phyloP scores from a whole-genome alignment of 768 basidiomycete species.

The Suillus discolor region DNA sequence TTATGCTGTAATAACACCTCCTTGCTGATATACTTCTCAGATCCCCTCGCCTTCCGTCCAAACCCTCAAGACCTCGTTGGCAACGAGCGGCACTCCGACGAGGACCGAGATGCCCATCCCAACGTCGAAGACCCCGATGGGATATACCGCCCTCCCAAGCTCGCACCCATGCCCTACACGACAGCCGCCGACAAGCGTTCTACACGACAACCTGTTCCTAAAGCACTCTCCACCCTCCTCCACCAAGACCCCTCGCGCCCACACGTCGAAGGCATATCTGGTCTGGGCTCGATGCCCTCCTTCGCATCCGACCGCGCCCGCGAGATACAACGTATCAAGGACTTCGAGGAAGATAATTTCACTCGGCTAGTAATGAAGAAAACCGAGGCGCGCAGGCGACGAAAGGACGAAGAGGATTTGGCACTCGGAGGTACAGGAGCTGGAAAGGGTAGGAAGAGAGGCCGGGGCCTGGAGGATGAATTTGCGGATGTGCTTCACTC shows the following conservation, averaged over 20 bases:
- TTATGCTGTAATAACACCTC: background rate
- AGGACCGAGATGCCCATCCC: constrained; percentile 15
- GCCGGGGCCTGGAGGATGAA: constrained; percentile 80
- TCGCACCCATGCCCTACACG: constrained; percentile 88
- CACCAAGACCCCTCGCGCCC: constrained; percentile 61
- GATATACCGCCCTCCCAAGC: constrained; percentile 82
- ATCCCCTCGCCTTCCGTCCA: constrained; percentile 90
- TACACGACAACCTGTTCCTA: constrained; percentile 60
- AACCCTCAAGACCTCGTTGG: constrained; percentile 77
- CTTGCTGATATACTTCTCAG: constrained; percentile 41
- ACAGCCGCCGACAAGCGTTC: constrained; percentile 51
- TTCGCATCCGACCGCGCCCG: constrained; percentile 66
- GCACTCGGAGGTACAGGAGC: constrained; percentile 76
- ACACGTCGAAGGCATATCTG: constrained; percentile 70
- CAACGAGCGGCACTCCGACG: constrained; percentile 40
- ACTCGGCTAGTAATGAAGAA: constrained; percentile 90
- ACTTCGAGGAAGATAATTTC: constrained; percentile 96
- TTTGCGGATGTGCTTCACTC: constrained; percentile 78
- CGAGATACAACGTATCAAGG: constrained; percentile 76
- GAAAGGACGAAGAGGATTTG: constrained; percentile 83
- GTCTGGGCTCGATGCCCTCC: constrained; percentile 64
- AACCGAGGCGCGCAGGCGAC: constrained; percentile 71
- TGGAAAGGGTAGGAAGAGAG: constrained; percentile 56
- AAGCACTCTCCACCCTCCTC: constrained; percentile 58
- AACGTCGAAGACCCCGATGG: constrained; percentile 39